Percentiles rank a stretch among this genome's conserved stretches.
phyloP scores from a whole-genome alignment of 2,329 filamentous ascomycete genomes.

The Calycina marina region DNA sequence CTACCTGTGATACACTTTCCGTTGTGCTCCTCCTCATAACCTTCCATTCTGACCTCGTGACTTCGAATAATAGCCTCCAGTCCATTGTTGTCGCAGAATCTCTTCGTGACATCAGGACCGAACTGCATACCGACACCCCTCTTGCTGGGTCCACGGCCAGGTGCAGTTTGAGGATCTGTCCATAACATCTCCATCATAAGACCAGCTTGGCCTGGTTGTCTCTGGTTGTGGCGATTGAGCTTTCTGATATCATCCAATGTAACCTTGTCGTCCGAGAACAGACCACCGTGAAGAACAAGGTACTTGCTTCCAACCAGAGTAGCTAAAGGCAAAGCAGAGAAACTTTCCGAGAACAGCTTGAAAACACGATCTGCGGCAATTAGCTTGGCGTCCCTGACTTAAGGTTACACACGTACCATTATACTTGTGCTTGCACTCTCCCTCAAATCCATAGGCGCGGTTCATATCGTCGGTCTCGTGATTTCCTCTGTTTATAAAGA shows the following conservation, averaged over 20 bases:
- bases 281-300: slow-evolving; percentile 81
- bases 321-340: slow-evolving; percentile 83
- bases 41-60: slow-evolving; percentile 96
- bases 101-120: slow-evolving; percentile 88
- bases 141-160: slow-evolving; percentile 87
- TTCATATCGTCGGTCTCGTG: slow-evolving; percentile 99
- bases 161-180: slow-evolving; percentile 83
- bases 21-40: slow-evolving; percentile 96
- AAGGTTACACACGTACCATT: slow-evolving; percentile 44
- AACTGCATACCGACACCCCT: slow-evolving; percentile 94
- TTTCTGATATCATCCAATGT: slow-evolving; percentile 90
- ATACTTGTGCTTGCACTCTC: slow-evolving; percentile 97
- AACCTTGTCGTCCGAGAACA: slow-evolving; percentile 91
- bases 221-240: slow-evolving; percentile 76
- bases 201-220: slow-evolving; percentile 82
- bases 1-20: slow-evolving; percentile 85
- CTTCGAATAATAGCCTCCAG: slow-evolving; percentile 91
- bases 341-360: slow-evolving; percentile 96
- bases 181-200: slow-evolving; percentile 99
- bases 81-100: slow-evolving; percentile 92
- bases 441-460: slow-evolving; percentile 93
- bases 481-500: slow-evolving; percentile 96
- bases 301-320: slow-evolving; percentile 85
- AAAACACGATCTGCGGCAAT: slow-evolving; percentile 46
- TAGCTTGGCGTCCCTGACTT: neutral